Percentiles rank a stretch among this genome's conserved stretches.
Conservation (phyloP, 1,284 basidiomycete genomes). For the Porogramme epimiltina region DNA sequence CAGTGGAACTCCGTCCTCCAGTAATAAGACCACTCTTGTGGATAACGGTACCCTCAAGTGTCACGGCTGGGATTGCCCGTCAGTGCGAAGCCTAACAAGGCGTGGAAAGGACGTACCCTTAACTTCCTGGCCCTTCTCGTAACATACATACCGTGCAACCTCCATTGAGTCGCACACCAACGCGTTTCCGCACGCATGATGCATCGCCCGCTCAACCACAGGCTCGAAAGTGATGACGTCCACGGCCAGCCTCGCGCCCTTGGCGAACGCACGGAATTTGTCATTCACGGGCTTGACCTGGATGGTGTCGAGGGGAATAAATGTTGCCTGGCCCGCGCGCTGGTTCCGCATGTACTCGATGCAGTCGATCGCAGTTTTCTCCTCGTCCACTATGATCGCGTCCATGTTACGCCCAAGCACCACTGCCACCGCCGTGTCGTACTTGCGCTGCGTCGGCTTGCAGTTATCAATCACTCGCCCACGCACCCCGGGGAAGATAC, state of each 20-base stretch:
- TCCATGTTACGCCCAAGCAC: slow-evolving; percentile 95
- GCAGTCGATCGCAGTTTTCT: slow-evolving; percentile 96
- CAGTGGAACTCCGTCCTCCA: slow-evolving; percentile 83
- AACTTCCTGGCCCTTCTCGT: slow-evolving; percentile 93
- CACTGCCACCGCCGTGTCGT: slow-evolving; percentile 93
- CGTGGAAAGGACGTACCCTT: slow-evolving; percentile 66
- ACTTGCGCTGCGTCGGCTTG: slow-evolving; percentile 91
- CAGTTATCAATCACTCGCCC: slow-evolving; percentile 93
- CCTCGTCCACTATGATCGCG: slow-evolving; percentile 94
- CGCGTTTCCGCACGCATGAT: slow-evolving; percentile 94
- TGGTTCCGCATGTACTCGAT: slow-evolving; percentile 98
- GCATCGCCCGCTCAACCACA: slow-evolving; percentile 89
- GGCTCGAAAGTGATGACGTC: slow-evolving; percentile 93
- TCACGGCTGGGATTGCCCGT: slow-evolving; percentile 71
- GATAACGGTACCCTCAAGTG: slow-evolving; percentile 95
- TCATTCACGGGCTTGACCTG: slow-evolving; percentile 94
- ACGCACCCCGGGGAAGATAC: slow-evolving; percentile 90
- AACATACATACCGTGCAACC: slow-evolving; percentile 88
- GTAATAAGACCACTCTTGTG: slow-evolving; percentile 98
- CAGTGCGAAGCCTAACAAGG: neutral
- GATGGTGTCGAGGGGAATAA: slow-evolving; percentile 96
- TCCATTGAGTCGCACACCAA: slow-evolving; percentile 96
- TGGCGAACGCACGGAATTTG: slow-evolving; percentile 89
- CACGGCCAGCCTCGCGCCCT: slow-evolving; percentile 90
- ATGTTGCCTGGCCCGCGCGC: slow-evolving; percentile 93